These are phyloP conservation scores for Penicillium angulare DNA, from an alignment of 495 filamentous ascomycete genomes.

Conservation along the genomic window DNA sequence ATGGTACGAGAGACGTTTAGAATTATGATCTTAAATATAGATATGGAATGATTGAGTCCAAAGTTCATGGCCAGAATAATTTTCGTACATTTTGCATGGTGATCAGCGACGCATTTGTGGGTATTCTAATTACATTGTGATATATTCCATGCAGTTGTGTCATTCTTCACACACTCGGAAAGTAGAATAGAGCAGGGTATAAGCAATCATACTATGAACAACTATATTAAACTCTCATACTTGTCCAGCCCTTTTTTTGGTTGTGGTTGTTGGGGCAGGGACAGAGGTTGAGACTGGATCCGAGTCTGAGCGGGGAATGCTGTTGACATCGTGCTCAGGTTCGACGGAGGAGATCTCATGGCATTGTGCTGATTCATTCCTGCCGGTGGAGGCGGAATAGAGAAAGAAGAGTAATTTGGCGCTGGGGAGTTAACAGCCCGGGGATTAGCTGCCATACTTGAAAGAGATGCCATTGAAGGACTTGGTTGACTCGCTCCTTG, in stretches of 20 bases:
- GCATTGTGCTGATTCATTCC: slow-evolving; percentile 14
- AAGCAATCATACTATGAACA: background rate
- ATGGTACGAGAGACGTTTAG: no score
- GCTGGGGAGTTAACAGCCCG: slow-evolving; percentile 22
- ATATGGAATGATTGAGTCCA: no score
- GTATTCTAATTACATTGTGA: background rate
- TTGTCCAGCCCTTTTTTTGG: slow-evolving; percentile 66
- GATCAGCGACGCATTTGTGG: background rate
- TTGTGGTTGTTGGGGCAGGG: slow-evolving; percentile 26
- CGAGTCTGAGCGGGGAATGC: slow-evolving; percentile 16
- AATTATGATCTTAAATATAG: no score
- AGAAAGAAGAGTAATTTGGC: slow-evolving; percentile 44
- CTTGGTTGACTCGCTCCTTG: slow-evolving; percentile 18
- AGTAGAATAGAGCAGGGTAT: no score
- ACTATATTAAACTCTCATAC: slow-evolving; percentile 76
- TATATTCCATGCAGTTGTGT: no score
- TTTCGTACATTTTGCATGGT: no score
- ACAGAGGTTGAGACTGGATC: slow-evolving; percentile 27
- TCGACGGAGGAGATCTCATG: slow-evolving; percentile 17
- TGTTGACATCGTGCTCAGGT: slow-evolving; percentile 16
- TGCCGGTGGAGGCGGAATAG: slow-evolving; percentile 45
- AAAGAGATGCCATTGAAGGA: slow-evolving; percentile 27
- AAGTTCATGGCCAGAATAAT: no score
- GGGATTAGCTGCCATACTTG: slow-evolving; percentile 26
- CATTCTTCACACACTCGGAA: no score